Percentiles rank a stretch among this genome's conserved stretches.
Conservation (phyloP, 495 filamentous ascomycete genomes). For the Viridothelium virens region DNA sequence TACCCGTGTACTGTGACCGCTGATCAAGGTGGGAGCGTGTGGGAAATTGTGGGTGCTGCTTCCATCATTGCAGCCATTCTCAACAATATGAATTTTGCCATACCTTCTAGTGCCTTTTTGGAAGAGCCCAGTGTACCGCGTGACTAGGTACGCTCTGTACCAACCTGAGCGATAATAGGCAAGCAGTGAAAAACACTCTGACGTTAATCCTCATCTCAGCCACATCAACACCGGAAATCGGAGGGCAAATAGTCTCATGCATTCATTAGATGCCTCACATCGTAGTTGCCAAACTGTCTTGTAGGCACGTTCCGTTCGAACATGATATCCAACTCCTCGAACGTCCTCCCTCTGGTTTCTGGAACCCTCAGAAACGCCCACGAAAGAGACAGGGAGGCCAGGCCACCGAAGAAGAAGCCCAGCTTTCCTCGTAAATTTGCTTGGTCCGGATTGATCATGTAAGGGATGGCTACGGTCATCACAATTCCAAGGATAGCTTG, state of each 20-base stretch:
- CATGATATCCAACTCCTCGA: slow-evolving; percentile 43
- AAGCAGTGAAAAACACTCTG: too few relatives aligned
- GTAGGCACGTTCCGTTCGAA: slow-evolving; percentile 22
- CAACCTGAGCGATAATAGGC: too few relatives aligned
- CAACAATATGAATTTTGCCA: too few relatives aligned
- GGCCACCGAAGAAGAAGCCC: slow-evolving; percentile 59
- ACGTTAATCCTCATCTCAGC: too few relatives aligned
- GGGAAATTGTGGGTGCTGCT: too few relatives aligned
- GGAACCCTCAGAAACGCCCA: slow-evolving; percentile 51
- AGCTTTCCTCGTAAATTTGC: slow-evolving; percentile 58
- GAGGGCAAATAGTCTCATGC: background rate
- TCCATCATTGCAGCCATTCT: too few relatives aligned
- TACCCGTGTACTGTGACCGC: too few relatives aligned
- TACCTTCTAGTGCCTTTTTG: too few relatives aligned
- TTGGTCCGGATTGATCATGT: slow-evolving; percentile 59
- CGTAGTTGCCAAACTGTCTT: slow-evolving; percentile 18
- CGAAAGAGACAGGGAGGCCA: slow-evolving; percentile 37
- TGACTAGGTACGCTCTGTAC: too few relatives aligned
- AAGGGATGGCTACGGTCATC: slow-evolving; percentile 57
- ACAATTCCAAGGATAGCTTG: slow-evolving; percentile 53
- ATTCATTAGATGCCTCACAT: background rate
- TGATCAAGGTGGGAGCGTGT: too few relatives aligned
- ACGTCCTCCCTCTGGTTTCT: slow-evolving; percentile 52
- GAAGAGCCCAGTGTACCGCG: too few relatives aligned
- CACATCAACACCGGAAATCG: background rate